These are phyloP conservation scores for Dillenia suffruticosa DNA, from an alignment of 164 flowering plant genomes.

Conservation along the genomic window DNA sequence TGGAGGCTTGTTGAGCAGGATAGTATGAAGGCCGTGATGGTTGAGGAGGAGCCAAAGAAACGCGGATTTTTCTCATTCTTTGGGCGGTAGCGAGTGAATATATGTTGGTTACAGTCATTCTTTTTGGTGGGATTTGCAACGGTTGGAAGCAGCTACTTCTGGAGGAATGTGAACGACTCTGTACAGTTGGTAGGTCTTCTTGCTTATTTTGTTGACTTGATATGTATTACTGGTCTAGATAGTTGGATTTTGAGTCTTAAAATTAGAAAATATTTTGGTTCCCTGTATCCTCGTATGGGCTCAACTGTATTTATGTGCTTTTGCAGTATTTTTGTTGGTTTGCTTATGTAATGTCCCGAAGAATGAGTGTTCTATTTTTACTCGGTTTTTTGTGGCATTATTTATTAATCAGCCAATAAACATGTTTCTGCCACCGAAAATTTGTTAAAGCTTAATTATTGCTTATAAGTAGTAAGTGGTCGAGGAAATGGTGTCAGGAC, in stretches of 20 bases:
- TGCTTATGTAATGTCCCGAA: not conserved
- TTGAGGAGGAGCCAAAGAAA: conserved; percentile 93
- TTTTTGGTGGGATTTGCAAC: not conserved
- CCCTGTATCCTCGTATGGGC: not conserved
- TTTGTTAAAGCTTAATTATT: too few species aligned
- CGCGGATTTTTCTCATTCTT: conserved; percentile 90
- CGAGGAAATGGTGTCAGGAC: too few species aligned
- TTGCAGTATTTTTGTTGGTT: conserved; percentile 3
- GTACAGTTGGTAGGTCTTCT: conserved; percentile 32
- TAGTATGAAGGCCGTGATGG: conserved; percentile 92
- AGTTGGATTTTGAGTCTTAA: conserved; percentile 3
- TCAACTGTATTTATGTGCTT: conserved; percentile 2
- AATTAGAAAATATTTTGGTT: not conserved
- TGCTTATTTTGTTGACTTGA: conserved; percentile 3
- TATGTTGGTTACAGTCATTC: not conserved
- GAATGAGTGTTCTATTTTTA: too few species aligned
- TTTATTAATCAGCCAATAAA: too few species aligned
- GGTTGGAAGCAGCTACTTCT: conserved; percentile 6
- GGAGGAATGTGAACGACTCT: conserved; percentile 9
- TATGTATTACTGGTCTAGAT: not conserved
- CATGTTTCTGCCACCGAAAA: too few species aligned
- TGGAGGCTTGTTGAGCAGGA: conserved; percentile 99
- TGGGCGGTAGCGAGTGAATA: conserved; percentile 41
- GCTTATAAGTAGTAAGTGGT: too few species aligned
- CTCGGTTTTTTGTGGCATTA: too few species aligned